phyloP scores from a whole-genome alignment of 164 flowering plant genomes.

The Macadamia integrifolia region DNA sequence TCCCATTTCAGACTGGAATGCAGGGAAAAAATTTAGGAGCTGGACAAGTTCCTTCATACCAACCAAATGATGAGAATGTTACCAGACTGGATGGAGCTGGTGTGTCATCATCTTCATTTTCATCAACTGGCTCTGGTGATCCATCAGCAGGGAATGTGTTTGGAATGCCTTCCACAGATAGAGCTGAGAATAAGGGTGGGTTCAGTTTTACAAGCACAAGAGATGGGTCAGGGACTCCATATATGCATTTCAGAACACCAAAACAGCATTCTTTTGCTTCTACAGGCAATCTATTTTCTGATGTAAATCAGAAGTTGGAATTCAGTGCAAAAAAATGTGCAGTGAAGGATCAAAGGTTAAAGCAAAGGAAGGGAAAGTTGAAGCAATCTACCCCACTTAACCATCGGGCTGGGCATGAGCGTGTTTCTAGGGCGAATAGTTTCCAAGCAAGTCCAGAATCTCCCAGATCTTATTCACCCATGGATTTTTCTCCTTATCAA shows the following conservation, averaged over 20 bases:
- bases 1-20: constrained; percentile 19
- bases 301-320: constrained; percentile 32
- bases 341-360: constrained; percentile 25
- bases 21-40: constrained; percentile 11
- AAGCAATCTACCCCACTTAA: constrained; percentile 28
- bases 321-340: constrained; percentile 39
- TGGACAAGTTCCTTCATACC: constrained; percentile 11
- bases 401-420: constrained; percentile 27
- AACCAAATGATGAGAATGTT: constrained; percentile 15
- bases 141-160: constrained; percentile 19
- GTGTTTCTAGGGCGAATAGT: constrained; percentile 26
- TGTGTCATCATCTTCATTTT: constrained; percentile 16
- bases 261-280: constrained; percentile 12
- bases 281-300: constrained; percentile 26
- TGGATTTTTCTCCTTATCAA: constrained; percentile 82
- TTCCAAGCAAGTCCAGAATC: constrained; percentile 37
- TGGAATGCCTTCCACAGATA: constrained; percentile 15
- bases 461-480: constrained; percentile 67
- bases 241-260: constrained; percentile 36
- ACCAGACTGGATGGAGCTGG: constrained; percentile 10
- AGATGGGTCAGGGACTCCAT: constrained; percentile 19
- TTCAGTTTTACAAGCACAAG: constrained; percentile 32
- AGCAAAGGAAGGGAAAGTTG: constrained; percentile 47
- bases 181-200: constrained; percentile 19
- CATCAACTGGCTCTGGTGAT: constrained; percentile 14